A percentile compares a stretch with the other conserved stretches of the same genome.
Evolutionary conservation across 495 filamentous ascomycete genomes (phyloP).

Genomic region (Aspergillus baeticus): DNA sequence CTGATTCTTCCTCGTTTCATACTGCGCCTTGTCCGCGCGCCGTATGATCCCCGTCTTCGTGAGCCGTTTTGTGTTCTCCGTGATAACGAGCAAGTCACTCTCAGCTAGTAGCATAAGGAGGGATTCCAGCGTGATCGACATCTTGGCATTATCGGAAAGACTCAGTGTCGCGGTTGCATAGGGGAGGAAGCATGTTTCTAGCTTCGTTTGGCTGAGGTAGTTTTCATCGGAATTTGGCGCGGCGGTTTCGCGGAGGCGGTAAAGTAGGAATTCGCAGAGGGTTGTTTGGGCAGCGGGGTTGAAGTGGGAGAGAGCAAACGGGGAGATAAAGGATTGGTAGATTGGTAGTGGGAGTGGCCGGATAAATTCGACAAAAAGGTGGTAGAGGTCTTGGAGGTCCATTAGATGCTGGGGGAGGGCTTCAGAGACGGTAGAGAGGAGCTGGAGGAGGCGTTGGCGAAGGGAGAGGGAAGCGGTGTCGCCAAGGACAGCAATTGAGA

Average conservation of each 20-base stretch:
- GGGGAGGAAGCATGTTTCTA: constrained; percentile 71
- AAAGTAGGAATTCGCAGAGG: constrained; percentile 64
- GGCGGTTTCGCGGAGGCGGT: constrained; percentile 56
- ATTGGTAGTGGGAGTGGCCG: constrained; percentile 62
- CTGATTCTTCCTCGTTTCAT: constrained; percentile 40
- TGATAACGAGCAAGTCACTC: constrained; percentile 39
- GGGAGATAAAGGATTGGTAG: constrained; percentile 71
- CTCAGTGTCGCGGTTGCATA: constrained; percentile 63
- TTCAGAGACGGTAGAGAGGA: constrained; percentile 50
- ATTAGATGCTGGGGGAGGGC: constrained; percentile 45
- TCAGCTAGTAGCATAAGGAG: constrained; percentile 61
- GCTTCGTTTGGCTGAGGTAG: constrained; percentile 53
- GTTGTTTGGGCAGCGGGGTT: constrained; percentile 51
- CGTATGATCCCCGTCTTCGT: constrained; percentile 63
- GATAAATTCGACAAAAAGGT: constrained; percentile 63
- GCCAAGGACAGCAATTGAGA: constrained; percentile 31
- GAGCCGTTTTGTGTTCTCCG: constrained; percentile 45
- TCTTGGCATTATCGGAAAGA: constrained; percentile 73
- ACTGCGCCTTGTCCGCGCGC: constrained; percentile 53
- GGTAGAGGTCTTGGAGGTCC: constrained; percentile 59
- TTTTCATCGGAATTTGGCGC: constrained; percentile 49
- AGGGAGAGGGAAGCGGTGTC: constrained; percentile 59
- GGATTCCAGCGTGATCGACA: constrained; percentile 73
- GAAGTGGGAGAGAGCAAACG: constrained; percentile 47
- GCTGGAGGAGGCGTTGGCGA: constrained; percentile 60